Percentiles rank a stretch among this genome's conserved stretches.
These are phyloP conservation scores for Lobulomyces angularis DNA, from an alignment of 192 early-diverging fungal species.

Conservation along the genomic window DNA sequence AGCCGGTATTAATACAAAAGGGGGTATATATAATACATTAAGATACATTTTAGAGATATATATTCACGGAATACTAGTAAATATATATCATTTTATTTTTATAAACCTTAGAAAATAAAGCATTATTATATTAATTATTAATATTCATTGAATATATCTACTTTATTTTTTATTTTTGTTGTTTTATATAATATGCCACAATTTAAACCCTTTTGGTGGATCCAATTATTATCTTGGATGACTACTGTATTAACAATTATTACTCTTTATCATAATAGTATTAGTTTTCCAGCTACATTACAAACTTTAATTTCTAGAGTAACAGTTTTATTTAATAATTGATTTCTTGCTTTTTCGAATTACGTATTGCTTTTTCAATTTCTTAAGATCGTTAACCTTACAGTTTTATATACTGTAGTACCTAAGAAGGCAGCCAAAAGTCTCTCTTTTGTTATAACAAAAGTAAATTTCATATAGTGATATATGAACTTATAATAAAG, in stretches of 20 bases:
- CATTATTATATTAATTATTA: constrained; percentile 18
- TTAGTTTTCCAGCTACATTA: no score
- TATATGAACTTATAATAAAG: no score
- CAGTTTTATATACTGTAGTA: constrained; percentile 15
- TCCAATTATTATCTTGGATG: constrained; percentile 25
- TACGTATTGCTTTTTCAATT: constrained; percentile 32
- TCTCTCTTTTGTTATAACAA: constrained; percentile 15
- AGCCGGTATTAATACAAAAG: constrained; percentile 33
- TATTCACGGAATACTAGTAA: constrained; percentile 16
- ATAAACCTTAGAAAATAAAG: constrained; percentile 15
- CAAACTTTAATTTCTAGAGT: no score
- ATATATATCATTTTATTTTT: constrained; percentile 20
- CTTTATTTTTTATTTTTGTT: constrained; percentile 22
- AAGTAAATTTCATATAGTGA: no score
- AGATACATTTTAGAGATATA: constrained; percentile 19
- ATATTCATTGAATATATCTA: constrained; percentile 22
- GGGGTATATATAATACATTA: constrained; percentile 31
- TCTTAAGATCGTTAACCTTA: constrained; percentile 22
- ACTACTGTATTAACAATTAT: constrained; percentile 24
- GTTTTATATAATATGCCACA: constrained; percentile 13
- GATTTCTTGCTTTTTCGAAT: constrained; percentile 18
- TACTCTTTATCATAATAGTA: constrained; percentile 20
- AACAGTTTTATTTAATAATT: constrained; percentile 17
- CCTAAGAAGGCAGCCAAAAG: constrained; percentile 24
- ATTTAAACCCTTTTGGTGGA: constrained; percentile 20